Evolutionary conservation across 306 rosid species (phyloP).

Genomic region (Leucaena leucocephala): DNA sequence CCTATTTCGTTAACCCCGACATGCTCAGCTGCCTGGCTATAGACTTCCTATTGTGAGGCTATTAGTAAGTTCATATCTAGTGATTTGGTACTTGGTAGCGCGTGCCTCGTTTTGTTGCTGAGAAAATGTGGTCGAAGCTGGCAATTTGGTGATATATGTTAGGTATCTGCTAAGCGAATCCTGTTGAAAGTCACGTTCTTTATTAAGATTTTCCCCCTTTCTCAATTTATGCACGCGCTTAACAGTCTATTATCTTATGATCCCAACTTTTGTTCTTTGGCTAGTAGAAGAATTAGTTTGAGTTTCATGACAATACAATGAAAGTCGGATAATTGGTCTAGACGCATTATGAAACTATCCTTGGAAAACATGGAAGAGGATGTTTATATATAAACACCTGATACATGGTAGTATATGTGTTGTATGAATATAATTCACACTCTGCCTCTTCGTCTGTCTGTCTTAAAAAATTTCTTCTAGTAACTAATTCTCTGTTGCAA

Average conservation of each 20-base stretch:
- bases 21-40: slow-evolving; percentile 28
- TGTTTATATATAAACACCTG: slow-evolving; percentile 8
- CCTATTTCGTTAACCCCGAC: slow-evolving; percentile 23
- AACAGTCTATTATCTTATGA: slow-evolving; percentile 17
- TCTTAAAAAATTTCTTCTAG: not conserved
- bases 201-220: not conserved
- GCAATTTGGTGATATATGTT: slow-evolving; percentile 16
- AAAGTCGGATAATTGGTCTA: slow-evolving; percentile 3
- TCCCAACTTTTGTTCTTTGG: not conserved
- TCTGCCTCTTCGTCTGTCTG: not conserved
- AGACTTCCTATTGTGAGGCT: slow-evolving; percentile 9
- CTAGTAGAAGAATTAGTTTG: not conserved
- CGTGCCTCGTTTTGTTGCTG: slow-evolving; percentile 29
- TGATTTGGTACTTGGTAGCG: slow-evolving; percentile 5
- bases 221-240: slow-evolving; percentile 16
- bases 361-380: not conserved
- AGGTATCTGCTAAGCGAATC: not conserved
- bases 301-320: not conserved
- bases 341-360: not conserved
- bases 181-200: not conserved
- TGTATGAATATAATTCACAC: not conserved
- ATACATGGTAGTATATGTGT: slow-evolving; percentile 18
- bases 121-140: slow-evolving; percentile 28
- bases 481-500: slow-evolving; percentile 12
- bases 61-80: slow-evolving; percentile 30